Evolutionary conservation across 305 asterid genomes (phyloP).

Genomic region (Coffea humblotiana): DNA sequence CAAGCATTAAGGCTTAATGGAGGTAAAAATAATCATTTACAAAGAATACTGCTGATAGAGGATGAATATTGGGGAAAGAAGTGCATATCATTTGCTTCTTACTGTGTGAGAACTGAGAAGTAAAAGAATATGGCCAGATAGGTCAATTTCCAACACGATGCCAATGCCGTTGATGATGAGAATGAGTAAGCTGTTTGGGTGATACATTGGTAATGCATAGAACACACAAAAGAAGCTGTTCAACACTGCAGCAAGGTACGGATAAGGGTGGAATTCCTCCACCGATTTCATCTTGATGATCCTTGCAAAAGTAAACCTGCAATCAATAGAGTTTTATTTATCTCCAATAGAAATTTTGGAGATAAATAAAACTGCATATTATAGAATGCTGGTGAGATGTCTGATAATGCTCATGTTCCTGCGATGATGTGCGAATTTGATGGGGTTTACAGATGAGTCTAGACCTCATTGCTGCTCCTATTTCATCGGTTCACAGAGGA

Average conservation of each 20-base stretch:
- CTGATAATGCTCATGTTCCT: too few relatives aligned
- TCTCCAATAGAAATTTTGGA: neutral
- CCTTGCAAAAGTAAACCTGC: constrained; percentile 52
- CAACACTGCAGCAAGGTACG: constrained; percentile 53
- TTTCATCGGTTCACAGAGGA: too few relatives aligned
- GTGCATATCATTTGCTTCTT: neutral
- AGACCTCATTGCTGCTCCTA: too few relatives aligned
- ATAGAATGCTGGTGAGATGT: too few relatives aligned
- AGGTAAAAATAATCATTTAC: too few relatives aligned
- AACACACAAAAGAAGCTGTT: constrained; percentile 64
- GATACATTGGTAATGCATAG: constrained; percentile 58
- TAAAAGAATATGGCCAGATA: neutral
- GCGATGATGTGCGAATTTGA: too few relatives aligned
- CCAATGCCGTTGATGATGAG: constrained; percentile 45
- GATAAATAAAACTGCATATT: too few relatives aligned
- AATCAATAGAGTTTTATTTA: neutral
- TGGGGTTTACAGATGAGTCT: too few relatives aligned
- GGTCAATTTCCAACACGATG: neutral
- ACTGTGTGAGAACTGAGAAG: neutral
- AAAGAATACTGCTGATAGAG: neutral
- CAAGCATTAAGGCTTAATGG: too few relatives aligned
- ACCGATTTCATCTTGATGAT: constrained; percentile 45
- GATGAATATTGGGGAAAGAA: neutral
- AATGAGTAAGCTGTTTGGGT: constrained; percentile 57
- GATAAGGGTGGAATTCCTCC: constrained; percentile 71